Conservation (phyloP, 306 rosid genomes). For the Bauhinia variegata region DNA sequence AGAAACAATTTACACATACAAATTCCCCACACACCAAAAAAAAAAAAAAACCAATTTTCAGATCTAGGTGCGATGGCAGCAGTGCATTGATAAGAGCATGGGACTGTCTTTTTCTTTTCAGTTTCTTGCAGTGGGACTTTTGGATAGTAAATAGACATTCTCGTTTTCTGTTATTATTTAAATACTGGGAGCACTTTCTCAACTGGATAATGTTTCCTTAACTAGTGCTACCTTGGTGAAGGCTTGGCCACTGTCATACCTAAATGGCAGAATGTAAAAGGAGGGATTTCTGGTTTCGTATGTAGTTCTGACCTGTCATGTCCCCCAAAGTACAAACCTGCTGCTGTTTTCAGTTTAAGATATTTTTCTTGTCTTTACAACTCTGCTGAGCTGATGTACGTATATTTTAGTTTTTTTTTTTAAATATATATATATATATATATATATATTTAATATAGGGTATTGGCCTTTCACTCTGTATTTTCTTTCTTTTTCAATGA, state of each 20-base stretch:
- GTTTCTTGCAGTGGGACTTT: neutral
- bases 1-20: too few relatives aligned
- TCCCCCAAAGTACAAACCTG: neutral
- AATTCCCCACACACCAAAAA: too few relatives aligned
- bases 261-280: conserved; percentile 6
- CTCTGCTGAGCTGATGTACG: too few relatives aligned
- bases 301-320: conserved; percentile 5
- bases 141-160: neutral
- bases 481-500: too few relatives aligned
- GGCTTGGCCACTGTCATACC: neutral
- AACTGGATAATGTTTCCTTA: neutral
- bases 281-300: neutral
- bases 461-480: too few relatives aligned
- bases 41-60: too few relatives aligned
- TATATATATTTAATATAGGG: too few relatives aligned
- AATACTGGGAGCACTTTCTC: neutral
- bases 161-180: conserved; percentile 1
- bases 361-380: neutral
- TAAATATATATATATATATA: too few relatives aligned
- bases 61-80: too few relatives aligned
- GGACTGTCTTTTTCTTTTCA: neutral
- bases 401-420: neutral
- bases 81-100: neutral
- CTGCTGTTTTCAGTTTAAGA: conserved; percentile 1
- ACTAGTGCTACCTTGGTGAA: conserved; percentile 13